These are phyloP conservation scores for Tetrapyrgos nigripes DNA, from an alignment of 1,284 basidiomycete species.

Conservation along the genomic window DNA sequence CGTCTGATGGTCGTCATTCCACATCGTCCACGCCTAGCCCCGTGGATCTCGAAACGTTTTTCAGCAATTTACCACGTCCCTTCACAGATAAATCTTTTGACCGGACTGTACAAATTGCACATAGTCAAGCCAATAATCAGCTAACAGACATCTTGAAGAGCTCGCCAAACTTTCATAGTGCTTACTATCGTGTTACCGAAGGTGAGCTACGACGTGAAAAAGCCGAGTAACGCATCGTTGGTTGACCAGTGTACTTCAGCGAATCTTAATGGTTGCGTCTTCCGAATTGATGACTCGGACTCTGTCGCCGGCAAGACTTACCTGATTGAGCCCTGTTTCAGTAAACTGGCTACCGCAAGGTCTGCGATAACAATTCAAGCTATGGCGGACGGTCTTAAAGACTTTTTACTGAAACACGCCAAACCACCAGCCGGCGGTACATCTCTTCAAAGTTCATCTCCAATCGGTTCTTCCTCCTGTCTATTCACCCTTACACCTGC, in stretches of 20 bases:
- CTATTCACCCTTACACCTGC: too few relatives aligned
- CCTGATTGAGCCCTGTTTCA: conserved; percentile 12
- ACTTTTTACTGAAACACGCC: neutral
- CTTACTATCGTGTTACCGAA: neutral
- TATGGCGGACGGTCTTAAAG: conserved; percentile 12
- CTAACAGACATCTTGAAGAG: neutral
- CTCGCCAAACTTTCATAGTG: neutral
- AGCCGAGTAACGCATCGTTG: too few relatives aligned
- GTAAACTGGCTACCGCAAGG: conserved; percentile 10
- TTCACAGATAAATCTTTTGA: conserved; percentile 4
- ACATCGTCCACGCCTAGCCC: too few relatives aligned
- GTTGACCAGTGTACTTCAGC: neutral
- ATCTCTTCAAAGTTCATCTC: neutral
- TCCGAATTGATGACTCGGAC: conserved; percentile 11
- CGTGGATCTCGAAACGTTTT: neutral
- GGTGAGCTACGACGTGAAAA: too few relatives aligned
- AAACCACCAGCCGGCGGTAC: neutral
- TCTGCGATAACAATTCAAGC: conserved; percentile 14
- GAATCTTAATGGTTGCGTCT: conserved; percentile 4
- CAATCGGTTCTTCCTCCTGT: too few relatives aligned
- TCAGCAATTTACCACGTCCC: conserved; percentile 2
- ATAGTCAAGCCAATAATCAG: neutral
- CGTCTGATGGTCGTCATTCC: too few relatives aligned
- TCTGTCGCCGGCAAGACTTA: neutral
- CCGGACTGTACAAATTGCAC: neutral